phyloP scores from a whole-genome alignment of 2,329 filamentous ascomycete species.

The Fusarium coicis region DNA sequence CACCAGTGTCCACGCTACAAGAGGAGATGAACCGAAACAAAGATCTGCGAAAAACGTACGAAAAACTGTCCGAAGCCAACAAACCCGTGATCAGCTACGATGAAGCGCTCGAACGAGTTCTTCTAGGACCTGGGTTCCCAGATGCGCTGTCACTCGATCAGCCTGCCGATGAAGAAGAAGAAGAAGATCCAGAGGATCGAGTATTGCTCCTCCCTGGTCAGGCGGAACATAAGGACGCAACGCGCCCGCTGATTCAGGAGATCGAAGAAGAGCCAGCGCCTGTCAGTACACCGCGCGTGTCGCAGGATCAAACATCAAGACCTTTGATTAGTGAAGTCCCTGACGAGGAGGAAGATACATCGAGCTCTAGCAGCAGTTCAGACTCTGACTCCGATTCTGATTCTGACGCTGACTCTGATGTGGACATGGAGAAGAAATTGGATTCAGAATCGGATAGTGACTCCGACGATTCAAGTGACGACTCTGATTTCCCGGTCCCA shows the following conservation, averaged over 20 bases:
- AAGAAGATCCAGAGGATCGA: conserved; percentile 11
- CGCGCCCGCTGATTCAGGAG: conserved; percentile 47
- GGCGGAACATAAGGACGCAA: background rate
- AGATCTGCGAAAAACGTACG: conserved; percentile 53
- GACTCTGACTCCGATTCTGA: conserved; percentile 45
- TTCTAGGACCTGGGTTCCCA: conserved; percentile 28
- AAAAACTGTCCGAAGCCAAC: conserved; percentile 47
- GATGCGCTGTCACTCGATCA: background rate
- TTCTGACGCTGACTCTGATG: conserved; percentile 47
- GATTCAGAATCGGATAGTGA: conserved; percentile 16
- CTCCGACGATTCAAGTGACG: conserved; percentile 2
- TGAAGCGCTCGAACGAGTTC: conserved; percentile 47
- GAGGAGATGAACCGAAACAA: conserved; percentile 49
- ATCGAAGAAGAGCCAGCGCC: conserved; percentile 25
- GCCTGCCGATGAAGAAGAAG: background rate
- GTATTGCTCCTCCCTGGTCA: conserved; percentile 18
- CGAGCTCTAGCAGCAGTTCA: conserved; percentile 37
- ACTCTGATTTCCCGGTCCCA: background rate
- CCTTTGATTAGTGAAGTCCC: conserved; percentile 12
- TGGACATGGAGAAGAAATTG: conserved; percentile 53
- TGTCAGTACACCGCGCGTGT: background rate
- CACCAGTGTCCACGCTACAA: conserved; percentile 50
- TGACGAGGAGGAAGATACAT: conserved; percentile 22
- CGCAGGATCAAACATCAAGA: background rate
- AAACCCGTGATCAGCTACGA: conserved; percentile 49